Evolutionary conservation across 2,329 filamentous ascomycete species (phyloP).

Genomic region (Cladophialophora chaetospira): DNA sequence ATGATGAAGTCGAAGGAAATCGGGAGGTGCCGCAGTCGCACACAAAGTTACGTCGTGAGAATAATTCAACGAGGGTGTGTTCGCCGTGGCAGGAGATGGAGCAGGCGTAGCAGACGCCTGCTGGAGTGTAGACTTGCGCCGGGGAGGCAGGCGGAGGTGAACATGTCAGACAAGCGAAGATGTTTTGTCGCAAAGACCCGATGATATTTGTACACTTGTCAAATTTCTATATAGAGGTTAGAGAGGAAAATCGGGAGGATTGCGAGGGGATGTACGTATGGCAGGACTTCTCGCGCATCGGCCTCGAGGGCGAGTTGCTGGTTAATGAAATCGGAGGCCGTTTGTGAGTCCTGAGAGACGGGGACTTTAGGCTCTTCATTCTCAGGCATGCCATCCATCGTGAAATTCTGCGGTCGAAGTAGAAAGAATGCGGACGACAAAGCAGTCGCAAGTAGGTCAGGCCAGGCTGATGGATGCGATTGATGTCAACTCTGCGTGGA

Average conservation of each 20-base stretch:
- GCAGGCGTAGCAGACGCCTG: slow-evolving; percentile 93
- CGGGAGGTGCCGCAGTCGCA: slow-evolving; percentile 94
- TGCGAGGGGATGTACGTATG: slow-evolving; percentile 66
- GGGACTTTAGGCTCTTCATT: slow-evolving; percentile 2
- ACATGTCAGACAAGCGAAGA: slow-evolving; percentile 94
- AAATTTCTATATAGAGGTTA: slow-evolving; percentile 69
- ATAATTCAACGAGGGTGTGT: slow-evolving; percentile 91
- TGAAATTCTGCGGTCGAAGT: neutral
- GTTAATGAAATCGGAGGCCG: slow-evolving; percentile 78
- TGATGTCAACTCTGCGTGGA: no score
- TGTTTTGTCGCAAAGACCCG: slow-evolving; percentile 79
- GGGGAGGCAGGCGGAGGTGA: slow-evolving; percentile 72
- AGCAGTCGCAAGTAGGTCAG: no score
- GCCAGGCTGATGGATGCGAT: no score
- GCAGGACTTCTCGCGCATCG: slow-evolving; percentile 90
- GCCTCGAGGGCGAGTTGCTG: slow-evolving; percentile 88
- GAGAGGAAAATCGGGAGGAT: slow-evolving; percentile 24
- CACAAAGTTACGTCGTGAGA: slow-evolving; percentile 90
- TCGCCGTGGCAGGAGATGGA: slow-evolving; percentile 96
- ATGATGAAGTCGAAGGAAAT: slow-evolving; percentile 69
- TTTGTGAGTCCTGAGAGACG: slow-evolving; percentile 65
- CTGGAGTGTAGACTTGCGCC: slow-evolving; percentile 67
- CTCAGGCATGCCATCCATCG: slow-evolving; percentile 20
- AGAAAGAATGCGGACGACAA: no score
- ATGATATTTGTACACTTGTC: slow-evolving; percentile 90